Evolutionary conservation across 129 eudicot species (phyloP), one percentile per base, ranked within the genome.

Genomic region (Arctium lappa): DNA sequence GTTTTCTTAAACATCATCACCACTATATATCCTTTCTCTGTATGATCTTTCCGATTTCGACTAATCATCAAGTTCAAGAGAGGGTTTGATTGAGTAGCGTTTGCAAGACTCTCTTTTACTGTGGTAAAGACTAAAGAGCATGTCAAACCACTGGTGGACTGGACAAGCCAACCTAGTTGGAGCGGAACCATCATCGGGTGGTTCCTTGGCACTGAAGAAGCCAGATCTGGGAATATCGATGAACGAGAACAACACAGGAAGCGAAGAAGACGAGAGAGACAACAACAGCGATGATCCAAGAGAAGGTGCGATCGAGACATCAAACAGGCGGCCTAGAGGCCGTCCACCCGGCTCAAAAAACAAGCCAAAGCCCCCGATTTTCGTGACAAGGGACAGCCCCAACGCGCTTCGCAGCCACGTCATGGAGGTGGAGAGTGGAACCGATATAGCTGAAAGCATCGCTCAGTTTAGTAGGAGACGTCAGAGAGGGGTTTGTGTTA

Each of bases 391-490:
- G 69, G 97, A 92, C 75, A 88, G 91, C 85, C 94, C 97, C 4
- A 92, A 92, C 83, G 89, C 97, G 4, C 89, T 92, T 8, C 94
- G 97, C 0, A 90, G 94, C 88, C 97, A 92, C 10, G 94, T 92
- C 29, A 87, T 92, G 91, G 97, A 92, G 82, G 86, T 92, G 1
- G 91, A 91, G n/a, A 82, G 88, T n/a, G 97, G 94, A n/a, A 80
- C 90, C 6, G 97, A 92, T 76, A 86, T 92, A 9, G 94, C 97
- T 1, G 97, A 90, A 38, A 77, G 86, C 78, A 90, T 92, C 46
- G 97, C 97, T 56, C 89, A 81, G 62, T 92, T 84, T 69, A 90
- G 94, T 50, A 75, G 97, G 27, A 81, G 85, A 73, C 86, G 97
- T 37, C 97, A 92, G 33, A 88, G 92, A 2, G 97, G 97, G 73